Evolutionary conservation across 1,284 basidiomycete species (phyloP), one percentile per base, ranked within the genome.

Genomic region (Trichosporon coremiiforme): DNA sequence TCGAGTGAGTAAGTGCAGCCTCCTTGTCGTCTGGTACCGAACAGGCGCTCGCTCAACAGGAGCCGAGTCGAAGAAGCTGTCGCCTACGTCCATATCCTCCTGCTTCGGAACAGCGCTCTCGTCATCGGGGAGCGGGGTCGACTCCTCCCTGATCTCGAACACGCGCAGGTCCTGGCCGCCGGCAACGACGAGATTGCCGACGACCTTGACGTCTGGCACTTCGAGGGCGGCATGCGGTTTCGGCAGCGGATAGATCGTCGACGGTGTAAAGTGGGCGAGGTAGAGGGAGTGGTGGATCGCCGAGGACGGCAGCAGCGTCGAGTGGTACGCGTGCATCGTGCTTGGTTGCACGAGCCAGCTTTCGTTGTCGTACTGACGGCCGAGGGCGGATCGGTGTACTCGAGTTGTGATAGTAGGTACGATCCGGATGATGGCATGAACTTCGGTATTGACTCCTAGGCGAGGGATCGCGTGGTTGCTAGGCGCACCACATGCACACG

Each of bases 161-260:
- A 97, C 88, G 62, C 92, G 88, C 66, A 96, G 84, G 66, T 90
- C 84, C 78, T 90, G 92, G 2, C 90, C 89, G 9, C 92, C 88
- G n/a, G 93, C 94, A 33, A 94, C 89, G 60, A 96, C 89, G 55
- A 97, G 84, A 83, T 96, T 94, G 84, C 90, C 90, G 62, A 92
- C 81, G 55, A 87, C 87, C 68, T 76, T 80, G 70, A 80, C 71
- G 25, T 78, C 75, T 33, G 74, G 73, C 2, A 65, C 36, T 31
- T 74, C 72, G 69, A 77, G 29, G 12, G 71, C 62, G 31, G 57
- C 66, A 45, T 75, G 72, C 9, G 82, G 75, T 68, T 76, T 76
- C 22, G 84, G 81, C 70, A 79, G 83, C 75, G 75, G 78, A 79
- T 84, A 84, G 70, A 89, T 85, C 12, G 89, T 89, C 35, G 91